Evolutionary conservation across 2,329 filamentous ascomycete species (phyloP).

Genomic region (Fusarium oxysporum): DNA sequence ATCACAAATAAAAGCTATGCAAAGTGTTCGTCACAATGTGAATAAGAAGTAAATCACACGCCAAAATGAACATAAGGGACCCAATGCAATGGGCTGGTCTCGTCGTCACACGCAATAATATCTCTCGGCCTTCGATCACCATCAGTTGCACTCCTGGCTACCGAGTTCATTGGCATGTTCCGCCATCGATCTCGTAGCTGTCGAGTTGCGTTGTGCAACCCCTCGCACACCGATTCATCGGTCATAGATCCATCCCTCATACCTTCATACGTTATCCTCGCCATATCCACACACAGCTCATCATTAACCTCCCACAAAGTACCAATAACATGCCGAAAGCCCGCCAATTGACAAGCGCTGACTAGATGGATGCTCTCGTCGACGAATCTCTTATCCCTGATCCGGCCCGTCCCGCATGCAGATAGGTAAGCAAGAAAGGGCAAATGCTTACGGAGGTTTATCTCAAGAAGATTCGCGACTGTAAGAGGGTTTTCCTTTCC

Average conservation of each 20-base stretch:
- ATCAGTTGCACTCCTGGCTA: not conserved
- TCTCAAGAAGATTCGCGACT: not conserved
- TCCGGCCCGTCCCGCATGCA: not conserved
- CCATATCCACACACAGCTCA: not conserved
- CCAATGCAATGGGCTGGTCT: not conserved
- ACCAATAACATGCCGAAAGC: not conserved
- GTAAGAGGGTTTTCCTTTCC: not conserved
- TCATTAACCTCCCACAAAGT: not conserved
- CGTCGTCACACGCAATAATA: not conserved
- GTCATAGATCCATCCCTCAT: not conserved
- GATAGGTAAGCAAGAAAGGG: conserved; percentile 5
- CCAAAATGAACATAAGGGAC: conserved; percentile 3
- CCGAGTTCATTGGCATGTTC: not conserved
- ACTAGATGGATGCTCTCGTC: conserved; percentile 9
- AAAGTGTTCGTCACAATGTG: too few species aligned
- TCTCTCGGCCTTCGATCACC: not conserved
- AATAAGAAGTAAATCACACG: not conserved
- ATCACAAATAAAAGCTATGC: too few species aligned
- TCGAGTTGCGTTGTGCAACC: not conserved
- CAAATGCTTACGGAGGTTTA: not conserved
- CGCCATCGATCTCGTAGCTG: not conserved
- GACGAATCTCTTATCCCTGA: not conserved
- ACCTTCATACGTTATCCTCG: not conserved
- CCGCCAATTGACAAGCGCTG: not conserved
- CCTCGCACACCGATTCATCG: not conserved